Evolutionary conservation across 192 early-diverging fungal species (phyloP).

Genomic region (Gryganskiella cystojenkinii): DNA sequence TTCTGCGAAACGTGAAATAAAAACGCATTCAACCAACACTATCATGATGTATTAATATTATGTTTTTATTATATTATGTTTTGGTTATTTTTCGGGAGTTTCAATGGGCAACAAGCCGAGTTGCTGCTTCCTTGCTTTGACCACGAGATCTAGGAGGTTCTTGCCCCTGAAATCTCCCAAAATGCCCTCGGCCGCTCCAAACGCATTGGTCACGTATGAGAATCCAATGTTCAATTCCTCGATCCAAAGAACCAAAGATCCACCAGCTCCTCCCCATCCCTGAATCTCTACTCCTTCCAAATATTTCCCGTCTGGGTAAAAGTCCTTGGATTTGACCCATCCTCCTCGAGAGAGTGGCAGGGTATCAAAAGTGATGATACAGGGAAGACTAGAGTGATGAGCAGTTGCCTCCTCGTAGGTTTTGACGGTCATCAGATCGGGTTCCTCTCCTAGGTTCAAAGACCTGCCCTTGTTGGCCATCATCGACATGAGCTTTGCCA

Average conservation of each 20-base stretch:
- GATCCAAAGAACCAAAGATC: slow-evolving; percentile 68
- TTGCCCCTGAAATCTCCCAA: slow-evolving; percentile 67
- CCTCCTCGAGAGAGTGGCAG: slow-evolving; percentile 25
- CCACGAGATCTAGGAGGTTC: slow-evolving; percentile 59
- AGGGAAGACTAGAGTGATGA: slow-evolving; percentile 17
- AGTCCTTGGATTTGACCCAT: slow-evolving; percentile 22
- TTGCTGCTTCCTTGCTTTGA: slow-evolving; percentile 32
- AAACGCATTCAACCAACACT: too few relatives aligned
- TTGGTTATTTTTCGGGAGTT: too few relatives aligned
- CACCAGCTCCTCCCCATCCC: slow-evolving; percentile 76
- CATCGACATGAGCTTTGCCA: slow-evolving; percentile 69
- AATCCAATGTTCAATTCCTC: slow-evolving; percentile 65
- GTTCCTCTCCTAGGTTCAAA: slow-evolving; percentile 29
- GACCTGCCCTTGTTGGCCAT: slow-evolving; percentile 67
- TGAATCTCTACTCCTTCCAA: slow-evolving; percentile 51
- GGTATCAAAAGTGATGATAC: slow-evolving; percentile 26
- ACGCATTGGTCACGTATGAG: slow-evolving; percentile 67
- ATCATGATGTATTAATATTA: too few relatives aligned
- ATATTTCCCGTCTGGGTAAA: slow-evolving; percentile 44
- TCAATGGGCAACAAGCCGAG: slow-evolving; percentile 15
- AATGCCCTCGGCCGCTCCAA: slow-evolving; percentile 49
- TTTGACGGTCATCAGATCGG: slow-evolving; percentile 36
- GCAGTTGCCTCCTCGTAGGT: slow-evolving; percentile 35
- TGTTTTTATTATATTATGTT: too few relatives aligned
- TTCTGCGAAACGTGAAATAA: too few relatives aligned